Conservation (phyloP, 305 asterid species). For the Plantago lanceolata region DNA sequence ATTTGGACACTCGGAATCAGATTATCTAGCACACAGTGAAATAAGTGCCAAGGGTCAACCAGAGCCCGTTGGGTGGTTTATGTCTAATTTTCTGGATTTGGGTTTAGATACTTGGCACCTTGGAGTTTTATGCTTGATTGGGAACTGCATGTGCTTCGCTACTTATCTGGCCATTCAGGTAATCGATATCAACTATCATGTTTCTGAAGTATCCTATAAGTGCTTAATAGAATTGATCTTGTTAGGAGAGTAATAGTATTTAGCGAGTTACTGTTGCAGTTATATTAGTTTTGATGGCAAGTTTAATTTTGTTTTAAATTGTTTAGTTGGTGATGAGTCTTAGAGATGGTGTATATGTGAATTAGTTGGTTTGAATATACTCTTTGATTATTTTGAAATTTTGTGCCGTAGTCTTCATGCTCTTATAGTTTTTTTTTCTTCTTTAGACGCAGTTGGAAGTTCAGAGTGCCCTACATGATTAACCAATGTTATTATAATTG, state of each 20-base stretch:
- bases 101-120: slow-evolving; percentile 73
- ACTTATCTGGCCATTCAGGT: slow-evolving; percentile 85
- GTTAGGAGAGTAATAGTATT: slow-evolving; percentile 14
- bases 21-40: slow-evolving; percentile 43
- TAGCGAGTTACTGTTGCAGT: neutral
- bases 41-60: slow-evolving; percentile 83
- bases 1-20: slow-evolving; percentile 60
- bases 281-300: neutral
- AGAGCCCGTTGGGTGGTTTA: slow-evolving; percentile 70
- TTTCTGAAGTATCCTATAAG: neutral
- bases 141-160: slow-evolving; percentile 87
- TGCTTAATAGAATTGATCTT: slow-evolving; percentile 1
- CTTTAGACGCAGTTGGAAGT: neutral
- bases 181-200: slow-evolving; percentile 12
- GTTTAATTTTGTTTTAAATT: slow-evolving; percentile 1
- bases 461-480: no score
- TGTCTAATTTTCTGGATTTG: slow-evolving; percentile 44
- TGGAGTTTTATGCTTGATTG: slow-evolving; percentile 77
- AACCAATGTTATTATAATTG: no score
- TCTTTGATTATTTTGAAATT: neutral
- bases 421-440: neutral
- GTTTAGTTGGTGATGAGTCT: neutral
- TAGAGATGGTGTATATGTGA: neutral
- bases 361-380: slow-evolving; percentile 5
- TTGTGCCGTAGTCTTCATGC: neutral